Percentiles rank a stretch among this genome's conserved stretches.
Conservation (phyloP, 805 yeast species). For the Metschnikowia sp. region DNA sequence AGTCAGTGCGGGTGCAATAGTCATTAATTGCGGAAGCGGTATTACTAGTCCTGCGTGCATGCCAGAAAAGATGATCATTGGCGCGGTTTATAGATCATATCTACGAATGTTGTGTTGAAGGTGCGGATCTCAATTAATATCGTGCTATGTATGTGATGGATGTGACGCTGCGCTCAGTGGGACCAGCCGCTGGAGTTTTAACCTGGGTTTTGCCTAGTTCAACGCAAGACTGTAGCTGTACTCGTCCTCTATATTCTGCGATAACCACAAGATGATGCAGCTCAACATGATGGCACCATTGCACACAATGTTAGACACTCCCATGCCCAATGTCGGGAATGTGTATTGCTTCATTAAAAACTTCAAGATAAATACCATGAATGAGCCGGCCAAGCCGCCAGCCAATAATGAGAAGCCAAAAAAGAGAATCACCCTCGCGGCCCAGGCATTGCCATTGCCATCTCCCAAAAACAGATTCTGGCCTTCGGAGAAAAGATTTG, state of each 20-base stretch:
- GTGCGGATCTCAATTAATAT: no score
- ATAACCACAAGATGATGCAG: slow-evolving; percentile 86
- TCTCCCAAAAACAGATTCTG: slow-evolving; percentile 41
- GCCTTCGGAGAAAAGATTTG: slow-evolving; percentile 47
- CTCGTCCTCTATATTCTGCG: slow-evolving; percentile 95
- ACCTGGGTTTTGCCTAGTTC: slow-evolving; percentile 24
- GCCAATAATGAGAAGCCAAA: slow-evolving; percentile 91
- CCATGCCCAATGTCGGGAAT: slow-evolving; percentile 93
- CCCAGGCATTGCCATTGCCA: slow-evolving; percentile 70
- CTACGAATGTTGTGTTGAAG: not conserved
- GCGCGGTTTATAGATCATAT: slow-evolving; percentile 7
- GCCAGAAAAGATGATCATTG: no score
- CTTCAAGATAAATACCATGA: slow-evolving; percentile 82
- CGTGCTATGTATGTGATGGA: no score
- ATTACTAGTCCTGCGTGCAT: not conserved
- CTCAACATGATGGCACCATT: slow-evolving; percentile 81
- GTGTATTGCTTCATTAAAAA: slow-evolving; percentile 74
- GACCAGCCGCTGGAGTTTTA: slow-evolving; percentile 1
- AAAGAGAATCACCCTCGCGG: slow-evolving; percentile 85
- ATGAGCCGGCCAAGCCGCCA: slow-evolving; percentile 89
- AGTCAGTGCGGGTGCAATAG: not conserved
- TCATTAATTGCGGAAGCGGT: not conserved
- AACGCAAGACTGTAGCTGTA: slow-evolving; percentile 87
- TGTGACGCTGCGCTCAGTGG: not conserved
- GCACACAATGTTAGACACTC: slow-evolving; percentile 79